Conservation (phyloP, 441 rosid species). For the Gossypium lobatum region DNA sequence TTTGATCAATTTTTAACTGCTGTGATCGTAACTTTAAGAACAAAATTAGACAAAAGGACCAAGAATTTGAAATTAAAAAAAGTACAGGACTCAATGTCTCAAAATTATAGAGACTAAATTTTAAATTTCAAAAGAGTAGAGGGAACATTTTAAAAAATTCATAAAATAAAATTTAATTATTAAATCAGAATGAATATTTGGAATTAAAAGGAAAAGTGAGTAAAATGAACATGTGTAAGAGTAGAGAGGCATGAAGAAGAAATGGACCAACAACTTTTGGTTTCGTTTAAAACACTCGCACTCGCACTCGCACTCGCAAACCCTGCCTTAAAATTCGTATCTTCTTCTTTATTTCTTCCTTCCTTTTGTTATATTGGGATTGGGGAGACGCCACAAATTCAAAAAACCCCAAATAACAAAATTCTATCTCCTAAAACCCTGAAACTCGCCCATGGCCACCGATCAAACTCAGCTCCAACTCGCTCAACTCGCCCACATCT, state of each 20-base stretch:
- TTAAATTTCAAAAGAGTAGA: no score
- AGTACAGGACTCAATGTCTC: no score
- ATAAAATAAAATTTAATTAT: no score
- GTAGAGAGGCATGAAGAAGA: not conserved
- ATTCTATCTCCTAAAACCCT: not conserved
- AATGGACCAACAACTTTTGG: not conserved
- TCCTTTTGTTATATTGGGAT: not conserved
- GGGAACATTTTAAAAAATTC: no score
- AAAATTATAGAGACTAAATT: no score
- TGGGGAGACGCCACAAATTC: not conserved
- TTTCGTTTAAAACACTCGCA: not conserved
- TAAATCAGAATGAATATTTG: no score
- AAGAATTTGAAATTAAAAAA: no score
- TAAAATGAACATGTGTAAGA: no score
- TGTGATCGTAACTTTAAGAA: no score
- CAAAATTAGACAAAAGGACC: no score
- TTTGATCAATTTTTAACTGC: no score
- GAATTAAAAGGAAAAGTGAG: no score
- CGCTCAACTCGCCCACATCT: conserved; percentile 27
- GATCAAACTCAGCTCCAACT: conserved; percentile 40
- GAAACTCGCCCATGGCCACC: conserved; percentile 20
- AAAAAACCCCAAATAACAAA: not conserved
- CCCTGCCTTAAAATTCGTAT: not conserved
- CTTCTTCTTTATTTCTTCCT: not conserved
- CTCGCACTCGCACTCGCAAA: not conserved